phyloP scores from a whole-genome alignment of 2,329 filamentous ascomycete species.

The Clonostachys chloroleuca region DNA sequence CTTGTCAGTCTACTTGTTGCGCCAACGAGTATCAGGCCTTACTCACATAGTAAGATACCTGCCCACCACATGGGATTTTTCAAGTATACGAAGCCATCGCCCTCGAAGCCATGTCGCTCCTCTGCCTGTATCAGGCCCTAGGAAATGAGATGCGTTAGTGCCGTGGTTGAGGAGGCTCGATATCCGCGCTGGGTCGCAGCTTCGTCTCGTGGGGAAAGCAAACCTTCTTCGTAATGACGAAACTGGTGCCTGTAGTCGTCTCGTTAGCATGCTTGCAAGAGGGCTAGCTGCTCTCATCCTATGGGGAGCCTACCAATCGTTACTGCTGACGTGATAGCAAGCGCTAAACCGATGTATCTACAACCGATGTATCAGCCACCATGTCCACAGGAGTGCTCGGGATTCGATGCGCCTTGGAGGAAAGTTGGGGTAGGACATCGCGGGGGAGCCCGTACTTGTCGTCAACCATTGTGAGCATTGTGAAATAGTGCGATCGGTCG shows the following conservation, averaged over 20 bases:
- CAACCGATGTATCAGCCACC: constrained; percentile 1
- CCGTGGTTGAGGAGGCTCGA: background rate
- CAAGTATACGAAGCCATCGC: constrained; percentile 91
- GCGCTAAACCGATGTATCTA: constrained; percentile 72
- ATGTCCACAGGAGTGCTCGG: too few relatives aligned
- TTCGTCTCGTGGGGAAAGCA: constrained; percentile 6
- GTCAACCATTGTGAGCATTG: constrained; percentile 20
- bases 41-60: constrained; percentile 81
- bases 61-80: constrained; percentile 97
- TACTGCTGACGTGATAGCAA: constrained; percentile 71
- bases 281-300: background rate
- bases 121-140: constrained; percentile 87
- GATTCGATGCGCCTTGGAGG: too few relatives aligned
- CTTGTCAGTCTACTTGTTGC: constrained; percentile 10
- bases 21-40: background rate
- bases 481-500: too few relatives aligned
- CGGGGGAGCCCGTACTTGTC: constrained; percentile 22
- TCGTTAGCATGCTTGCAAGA: constrained; percentile 9
- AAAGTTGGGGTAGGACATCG: too few relatives aligned
- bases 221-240: constrained; percentile 99
- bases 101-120: constrained; percentile 90
- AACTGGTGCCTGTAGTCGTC: constrained; percentile 70
- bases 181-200: background rate
- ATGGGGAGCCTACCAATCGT: constrained; percentile 60
- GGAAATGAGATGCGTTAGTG: background rate